Conservation (phyloP, 768 basidiomycete genomes). For the Gelatoporia subvermispora region DNA sequence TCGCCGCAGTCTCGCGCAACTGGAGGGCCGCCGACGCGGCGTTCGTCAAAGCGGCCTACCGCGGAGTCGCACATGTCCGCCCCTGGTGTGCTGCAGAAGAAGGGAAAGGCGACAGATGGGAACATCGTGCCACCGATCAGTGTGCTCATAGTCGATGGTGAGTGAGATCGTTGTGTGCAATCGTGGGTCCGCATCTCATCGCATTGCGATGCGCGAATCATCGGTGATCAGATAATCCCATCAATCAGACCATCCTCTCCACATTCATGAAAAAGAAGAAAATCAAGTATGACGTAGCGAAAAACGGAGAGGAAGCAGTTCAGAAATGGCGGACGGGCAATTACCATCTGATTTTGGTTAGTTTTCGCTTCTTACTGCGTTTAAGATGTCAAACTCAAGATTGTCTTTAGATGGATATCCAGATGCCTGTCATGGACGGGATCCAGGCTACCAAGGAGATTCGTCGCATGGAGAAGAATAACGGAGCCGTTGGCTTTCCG, state of each 20-base stretch:
- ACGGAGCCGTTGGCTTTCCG: constrained; percentile 61
- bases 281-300: constrained; percentile 92
- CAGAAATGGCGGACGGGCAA: constrained; percentile 89
- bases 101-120: constrained; percentile 49
- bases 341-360: constrained; percentile 92
- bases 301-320: constrained; percentile 93
- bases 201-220: constrained; percentile 1
- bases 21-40: constrained; percentile 25
- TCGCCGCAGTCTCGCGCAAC: constrained; percentile 21
- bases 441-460: constrained; percentile 97
- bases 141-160: constrained; percentile 96
- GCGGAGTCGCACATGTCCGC: constrained; percentile 24
- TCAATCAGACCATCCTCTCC: constrained; percentile 96
- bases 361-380: constrained; percentile 23
- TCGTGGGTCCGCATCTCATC: not conserved
- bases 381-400: too few species aligned
- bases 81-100: constrained; percentile 36
- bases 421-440: constrained; percentile 99
- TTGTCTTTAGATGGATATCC: constrained; percentile 88
- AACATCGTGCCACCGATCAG: constrained; percentile 94
- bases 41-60: constrained; percentile 26
- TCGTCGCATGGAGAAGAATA: constrained; percentile 71
- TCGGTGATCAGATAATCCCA: constrained; percentile 77
- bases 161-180: constrained; percentile 21
- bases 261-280: constrained; percentile 95